Conservation (phyloP, 805 yeast species). For the Kurtzmaniella fragi region DNA sequence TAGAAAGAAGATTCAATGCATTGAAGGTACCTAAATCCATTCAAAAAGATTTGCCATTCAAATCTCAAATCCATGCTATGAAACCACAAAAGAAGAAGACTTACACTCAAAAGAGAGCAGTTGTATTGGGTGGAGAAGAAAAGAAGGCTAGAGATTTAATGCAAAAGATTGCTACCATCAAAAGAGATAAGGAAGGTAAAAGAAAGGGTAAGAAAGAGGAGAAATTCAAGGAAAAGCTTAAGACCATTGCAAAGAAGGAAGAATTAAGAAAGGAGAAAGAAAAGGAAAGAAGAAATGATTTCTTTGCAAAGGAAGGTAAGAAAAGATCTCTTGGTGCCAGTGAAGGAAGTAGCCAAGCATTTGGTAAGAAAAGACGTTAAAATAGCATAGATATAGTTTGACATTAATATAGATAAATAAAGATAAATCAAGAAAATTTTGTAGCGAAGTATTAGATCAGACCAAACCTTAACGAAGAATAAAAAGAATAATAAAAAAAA, state of each 20-base stretch:
- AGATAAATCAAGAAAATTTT: not conserved
- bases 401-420: constrained; percentile 1
- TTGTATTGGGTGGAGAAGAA: constrained; percentile 86
- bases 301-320: constrained; percentile 65
- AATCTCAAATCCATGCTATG: constrained; percentile 85
- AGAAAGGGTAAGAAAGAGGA: constrained; percentile 67
- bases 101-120: constrained; percentile 86
- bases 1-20: constrained; percentile 80
- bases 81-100: constrained; percentile 81
- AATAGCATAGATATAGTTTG: not conserved
- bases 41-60: constrained; percentile 79
- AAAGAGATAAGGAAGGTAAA: constrained; percentile 81
- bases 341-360: constrained; percentile 25
- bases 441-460: no score
- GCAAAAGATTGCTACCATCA: constrained; percentile 79
- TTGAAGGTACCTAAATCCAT: constrained; percentile 79
- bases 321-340: constrained; percentile 46
- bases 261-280: constrained; percentile 70
- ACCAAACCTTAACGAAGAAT: no score
- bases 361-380: constrained; percentile 27
- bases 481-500: no score
- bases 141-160: constrained; percentile 87
- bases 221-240: constrained; percentile 68
- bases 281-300: constrained; percentile 82
- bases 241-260: constrained; percentile 70